Percentiles rank a stretch among this genome's conserved stretches.
Conservation (phyloP, 2,329 filamentous ascomycete genomes). For the Amphichorda felina region DNA sequence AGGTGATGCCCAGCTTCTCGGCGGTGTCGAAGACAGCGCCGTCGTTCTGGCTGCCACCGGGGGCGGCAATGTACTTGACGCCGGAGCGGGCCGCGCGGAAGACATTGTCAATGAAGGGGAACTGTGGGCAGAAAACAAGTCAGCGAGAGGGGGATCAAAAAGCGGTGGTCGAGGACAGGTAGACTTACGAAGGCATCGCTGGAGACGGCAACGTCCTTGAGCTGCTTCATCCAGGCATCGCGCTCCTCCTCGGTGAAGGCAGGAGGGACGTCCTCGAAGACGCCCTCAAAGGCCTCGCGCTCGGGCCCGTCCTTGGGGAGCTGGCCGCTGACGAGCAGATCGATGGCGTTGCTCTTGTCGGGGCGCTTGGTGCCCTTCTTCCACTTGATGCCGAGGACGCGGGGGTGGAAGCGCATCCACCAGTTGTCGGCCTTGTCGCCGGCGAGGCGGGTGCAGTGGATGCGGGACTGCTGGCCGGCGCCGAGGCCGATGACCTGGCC, state of each 20-base stretch:
- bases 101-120: conserved; percentile 97
- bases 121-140: conserved; percentile 35
- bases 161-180: not conserved
- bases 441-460: conserved; percentile 94
- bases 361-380: conserved; percentile 95
- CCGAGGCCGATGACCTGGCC: conserved; percentile 91
- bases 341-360: conserved; percentile 97
- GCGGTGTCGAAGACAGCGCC: conserved; percentile 73
- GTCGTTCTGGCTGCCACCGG: conserved; percentile 82
- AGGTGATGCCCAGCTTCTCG: conserved; percentile 83
- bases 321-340: conserved; percentile 84
- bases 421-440: conserved; percentile 99
- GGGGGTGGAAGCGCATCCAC: conserved; percentile 97
- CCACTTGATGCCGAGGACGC: conserved; percentile 82
- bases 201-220: conserved; percentile 73
- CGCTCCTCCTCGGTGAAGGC: conserved; percentile 79
- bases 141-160: not conserved
- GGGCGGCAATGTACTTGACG: conserved; percentile 91
- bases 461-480: conserved; percentile 92
- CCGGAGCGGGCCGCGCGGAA: conserved; percentile 83
- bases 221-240: conserved; percentile 71
- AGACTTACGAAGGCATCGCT: conserved; percentile 85
- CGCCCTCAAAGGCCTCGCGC: conserved; percentile 72
- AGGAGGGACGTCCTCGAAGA: conserved; percentile 80
- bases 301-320: conserved; percentile 76